Conservation (phyloP, 2,329 filamentous ascomycete species). For the Stagonosporopsis vannaccii region DNA sequence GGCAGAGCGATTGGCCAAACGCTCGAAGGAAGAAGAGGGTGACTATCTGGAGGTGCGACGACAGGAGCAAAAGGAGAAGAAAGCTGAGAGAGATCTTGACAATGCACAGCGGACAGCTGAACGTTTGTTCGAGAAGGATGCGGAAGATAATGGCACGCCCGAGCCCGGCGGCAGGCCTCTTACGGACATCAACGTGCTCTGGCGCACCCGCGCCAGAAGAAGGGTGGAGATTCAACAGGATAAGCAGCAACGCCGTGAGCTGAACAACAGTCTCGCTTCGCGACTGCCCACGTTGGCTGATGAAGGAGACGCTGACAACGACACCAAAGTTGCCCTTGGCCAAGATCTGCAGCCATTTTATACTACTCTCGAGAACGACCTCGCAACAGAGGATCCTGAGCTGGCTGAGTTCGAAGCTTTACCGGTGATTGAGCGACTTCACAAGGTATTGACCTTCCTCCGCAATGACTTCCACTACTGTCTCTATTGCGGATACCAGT, state of each 20-base stretch:
- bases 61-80: conserved; percentile 46
- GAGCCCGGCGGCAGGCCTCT: conserved; percentile 59
- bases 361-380: conserved; percentile 68
- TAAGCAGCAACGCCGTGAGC: conserved; percentile 38
- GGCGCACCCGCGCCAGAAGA: conserved; percentile 75
- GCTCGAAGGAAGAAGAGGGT: conserved; percentile 56
- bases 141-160: conserved; percentile 32
- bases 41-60: conserved; percentile 46
- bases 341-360: conserved; percentile 57
- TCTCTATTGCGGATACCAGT: conserved; percentile 93
- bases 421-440: conserved; percentile 70
- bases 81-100: conserved; percentile 70
- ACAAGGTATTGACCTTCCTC: conserved; percentile 71
- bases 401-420: conserved; percentile 80
- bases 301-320: conserved; percentile 74
- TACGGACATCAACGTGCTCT: conserved; percentile 77
- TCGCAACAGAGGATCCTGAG: conserved; percentile 82
- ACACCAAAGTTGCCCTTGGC: conserved; percentile 74
- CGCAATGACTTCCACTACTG: conserved; percentile 80
- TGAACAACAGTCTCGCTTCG: conserved; percentile 46
- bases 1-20: conserved; percentile 42
- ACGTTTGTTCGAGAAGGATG: conserved; percentile 64
- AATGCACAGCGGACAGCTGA: conserved; percentile 86
- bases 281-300: conserved; percentile 66
- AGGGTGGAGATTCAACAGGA: conserved; percentile 76